Conservation (phyloP, 306 rosid species). For the Oxytropis ochrocephala region DNA sequence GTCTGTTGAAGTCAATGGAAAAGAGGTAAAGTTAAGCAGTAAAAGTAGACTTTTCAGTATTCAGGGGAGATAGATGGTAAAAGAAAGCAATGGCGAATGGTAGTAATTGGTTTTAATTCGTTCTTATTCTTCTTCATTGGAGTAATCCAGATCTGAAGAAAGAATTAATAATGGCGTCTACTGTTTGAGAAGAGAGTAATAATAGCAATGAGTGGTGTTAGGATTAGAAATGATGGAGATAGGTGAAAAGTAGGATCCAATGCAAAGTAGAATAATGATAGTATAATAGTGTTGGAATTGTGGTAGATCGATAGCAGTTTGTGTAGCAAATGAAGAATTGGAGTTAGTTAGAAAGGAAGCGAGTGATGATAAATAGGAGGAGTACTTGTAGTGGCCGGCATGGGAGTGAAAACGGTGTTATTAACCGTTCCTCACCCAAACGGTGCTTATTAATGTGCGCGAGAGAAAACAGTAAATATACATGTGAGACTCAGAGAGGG, state of each 20-base stretch:
- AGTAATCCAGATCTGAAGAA: constrained; percentile 4
- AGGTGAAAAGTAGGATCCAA: constrained; percentile 19
- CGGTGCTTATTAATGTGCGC: too few species aligned
- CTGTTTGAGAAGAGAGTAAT: too few species aligned
- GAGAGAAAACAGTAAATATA: too few species aligned
- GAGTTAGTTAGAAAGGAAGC: neutral
- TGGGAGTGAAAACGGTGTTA: too few species aligned
- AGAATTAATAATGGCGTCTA: neutral
- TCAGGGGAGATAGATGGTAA: neutral
- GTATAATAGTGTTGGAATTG: neutral
- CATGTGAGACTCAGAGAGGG: too few species aligned
- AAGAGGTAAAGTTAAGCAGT: neutral
- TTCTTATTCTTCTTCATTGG: too few species aligned
- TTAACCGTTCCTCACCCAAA: too few species aligned
- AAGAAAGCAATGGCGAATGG: neutral
- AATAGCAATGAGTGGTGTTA: too few species aligned
- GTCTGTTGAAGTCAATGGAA: neutral
- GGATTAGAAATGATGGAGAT: neutral
- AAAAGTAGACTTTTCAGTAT: neutral
- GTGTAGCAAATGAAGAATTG: neutral
- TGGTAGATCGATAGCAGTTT: neutral
- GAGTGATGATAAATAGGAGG: neutral
- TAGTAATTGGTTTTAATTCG: neutral
- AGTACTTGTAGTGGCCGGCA: too few species aligned
- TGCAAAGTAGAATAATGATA: neutral